A percentile compares a stretch with the other conserved stretches of the same genome.
phyloP scores from a whole-genome alignment of 306 rosid genomes.

The Hylodesmum podocarpum region DNA sequence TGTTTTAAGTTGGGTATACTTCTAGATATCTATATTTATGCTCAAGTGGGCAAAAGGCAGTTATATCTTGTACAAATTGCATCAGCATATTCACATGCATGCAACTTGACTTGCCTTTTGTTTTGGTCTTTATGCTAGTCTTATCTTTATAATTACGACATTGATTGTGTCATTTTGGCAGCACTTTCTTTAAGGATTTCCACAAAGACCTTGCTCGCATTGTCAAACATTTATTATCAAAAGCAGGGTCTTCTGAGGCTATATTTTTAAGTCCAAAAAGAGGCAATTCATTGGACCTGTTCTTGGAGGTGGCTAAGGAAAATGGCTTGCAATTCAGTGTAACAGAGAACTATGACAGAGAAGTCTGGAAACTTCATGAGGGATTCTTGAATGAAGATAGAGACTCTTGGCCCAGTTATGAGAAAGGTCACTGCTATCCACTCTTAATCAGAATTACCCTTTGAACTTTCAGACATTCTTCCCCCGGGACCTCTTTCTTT shows the following conservation, averaged over 20 bases:
- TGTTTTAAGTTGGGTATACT: constrained; percentile 34
- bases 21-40: constrained; percentile 30
- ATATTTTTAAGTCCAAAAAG: constrained; percentile 76
- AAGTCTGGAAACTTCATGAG: constrained; percentile 68
- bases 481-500: not conserved
- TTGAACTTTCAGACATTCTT: constrained; percentile 39
- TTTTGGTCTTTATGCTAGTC: constrained; percentile 34
- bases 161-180: constrained; percentile 43
- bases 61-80: constrained; percentile 28
- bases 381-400: constrained; percentile 50
- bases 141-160: constrained; percentile 35
- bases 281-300: constrained; percentile 70
- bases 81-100: constrained; percentile 40
- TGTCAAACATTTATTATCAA: constrained; percentile 53
- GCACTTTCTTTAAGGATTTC: constrained; percentile 86
- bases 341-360: constrained; percentile 61
- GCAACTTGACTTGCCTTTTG: constrained; percentile 36
- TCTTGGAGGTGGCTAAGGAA: constrained; percentile 59
- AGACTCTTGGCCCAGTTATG: constrained; percentile 69
- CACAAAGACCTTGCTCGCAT: constrained; percentile 67
- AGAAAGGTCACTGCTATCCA: constrained; percentile 77
- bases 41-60: constrained; percentile 26
- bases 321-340: constrained; percentile 56
- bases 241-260: constrained; percentile 56
- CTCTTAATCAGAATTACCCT: constrained; percentile 62